These are phyloP conservation scores for Tylopilus intermedius DNA, from an alignment of 768 basidiomycete genomes.

Conservation along the genomic window DNA sequence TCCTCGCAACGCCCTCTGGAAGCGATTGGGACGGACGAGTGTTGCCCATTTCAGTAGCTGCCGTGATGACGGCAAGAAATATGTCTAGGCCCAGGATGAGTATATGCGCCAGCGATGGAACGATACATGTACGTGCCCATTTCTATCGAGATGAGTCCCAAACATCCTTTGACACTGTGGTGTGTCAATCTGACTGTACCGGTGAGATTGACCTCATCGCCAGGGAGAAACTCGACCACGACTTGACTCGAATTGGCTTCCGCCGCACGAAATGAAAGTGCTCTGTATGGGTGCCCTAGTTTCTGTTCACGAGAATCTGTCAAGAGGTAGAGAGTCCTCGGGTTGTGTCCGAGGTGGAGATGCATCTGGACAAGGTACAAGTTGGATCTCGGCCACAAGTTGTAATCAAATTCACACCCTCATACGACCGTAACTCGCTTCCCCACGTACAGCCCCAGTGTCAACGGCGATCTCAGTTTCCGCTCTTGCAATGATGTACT, in stretches of 20 bases:
- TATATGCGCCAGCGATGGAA: background rate
- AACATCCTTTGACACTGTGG: conserved; percentile 72
- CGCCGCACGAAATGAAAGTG: conserved; percentile 69
- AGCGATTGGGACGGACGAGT: conserved; percentile 53
- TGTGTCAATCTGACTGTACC: conserved; percentile 64
- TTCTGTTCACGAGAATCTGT: conserved; percentile 65
- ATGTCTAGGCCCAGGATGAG: conserved; percentile 48
- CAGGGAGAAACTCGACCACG: conserved; percentile 81
- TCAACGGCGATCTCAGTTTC: background rate
- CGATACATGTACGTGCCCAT: conserved; percentile 45
- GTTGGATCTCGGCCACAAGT: background rate
- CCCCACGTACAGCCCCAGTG: background rate
- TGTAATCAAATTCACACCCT: background rate
- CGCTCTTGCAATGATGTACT: background rate
- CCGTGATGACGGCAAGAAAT: conserved; percentile 79
- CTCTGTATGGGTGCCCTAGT: conserved; percentile 54
- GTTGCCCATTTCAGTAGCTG: conserved; percentile 71
- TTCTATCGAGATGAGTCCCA: conserved; percentile 74
- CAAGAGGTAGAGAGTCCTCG: conserved; percentile 68
- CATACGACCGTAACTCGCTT: background rate
- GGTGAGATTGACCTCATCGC: conserved; percentile 63
- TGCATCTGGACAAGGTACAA: conserved; percentile 46
- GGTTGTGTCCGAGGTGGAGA: conserved; percentile 64
- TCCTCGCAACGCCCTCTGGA: conserved; percentile 70
- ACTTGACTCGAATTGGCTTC: conserved; percentile 52